Evolutionary conservation across 495 filamentous ascomycete species (phyloP).

Genomic region (Terfezia claveryi): DNA sequence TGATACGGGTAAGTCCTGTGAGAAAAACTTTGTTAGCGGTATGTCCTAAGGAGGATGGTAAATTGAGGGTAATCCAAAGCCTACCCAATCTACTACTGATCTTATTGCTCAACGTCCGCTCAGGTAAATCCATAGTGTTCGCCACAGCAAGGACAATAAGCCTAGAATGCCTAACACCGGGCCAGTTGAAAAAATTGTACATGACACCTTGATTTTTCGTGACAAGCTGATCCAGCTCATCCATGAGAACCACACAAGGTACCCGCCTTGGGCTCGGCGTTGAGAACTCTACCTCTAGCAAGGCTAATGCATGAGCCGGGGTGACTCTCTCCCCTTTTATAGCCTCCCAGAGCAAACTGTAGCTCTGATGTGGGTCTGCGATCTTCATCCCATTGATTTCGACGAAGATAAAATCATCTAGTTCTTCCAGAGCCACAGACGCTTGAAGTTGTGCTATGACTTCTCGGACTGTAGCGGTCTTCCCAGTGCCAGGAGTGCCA

Average conservation of each 20-base stretch:
- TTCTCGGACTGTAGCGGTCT: slow-evolving; percentile 93
- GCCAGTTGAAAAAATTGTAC: slow-evolving; percentile 99
- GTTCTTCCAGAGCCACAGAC: slow-evolving; percentile 66
- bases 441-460: slow-evolving; percentile 74
- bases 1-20: slow-evolving; percentile 58
- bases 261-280: slow-evolving; percentile 73
- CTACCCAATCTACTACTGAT: slow-evolving; percentile 70
- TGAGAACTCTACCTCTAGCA: slow-evolving; percentile 79
- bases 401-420: slow-evolving; percentile 97
- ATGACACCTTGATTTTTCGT: slow-evolving; percentile 96
- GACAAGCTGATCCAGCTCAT: slow-evolving; percentile 93
- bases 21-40: neutral
- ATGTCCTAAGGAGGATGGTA: neutral
- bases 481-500: slow-evolving; percentile 96
- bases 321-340: slow-evolving; percentile 81
- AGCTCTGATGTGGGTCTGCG: slow-evolving; percentile 91
- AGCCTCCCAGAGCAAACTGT: slow-evolving; percentile 89
- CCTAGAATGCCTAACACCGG: slow-evolving; percentile 68
- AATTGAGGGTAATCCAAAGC: neutral
- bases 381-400: slow-evolving; percentile 99
- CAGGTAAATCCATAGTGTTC: slow-evolving; percentile 97
- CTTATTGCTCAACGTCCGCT: slow-evolving; percentile 91
- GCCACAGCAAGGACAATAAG: slow-evolving; percentile 93
- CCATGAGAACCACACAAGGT: slow-evolving; percentile 96
- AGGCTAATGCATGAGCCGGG: slow-evolving; percentile 71